A percentile compares a stretch with the other conserved stretches of the same genome.
phyloP scores from a whole-genome alignment of 345 rosid genomes.

The Lepidium didymum region DNA sequence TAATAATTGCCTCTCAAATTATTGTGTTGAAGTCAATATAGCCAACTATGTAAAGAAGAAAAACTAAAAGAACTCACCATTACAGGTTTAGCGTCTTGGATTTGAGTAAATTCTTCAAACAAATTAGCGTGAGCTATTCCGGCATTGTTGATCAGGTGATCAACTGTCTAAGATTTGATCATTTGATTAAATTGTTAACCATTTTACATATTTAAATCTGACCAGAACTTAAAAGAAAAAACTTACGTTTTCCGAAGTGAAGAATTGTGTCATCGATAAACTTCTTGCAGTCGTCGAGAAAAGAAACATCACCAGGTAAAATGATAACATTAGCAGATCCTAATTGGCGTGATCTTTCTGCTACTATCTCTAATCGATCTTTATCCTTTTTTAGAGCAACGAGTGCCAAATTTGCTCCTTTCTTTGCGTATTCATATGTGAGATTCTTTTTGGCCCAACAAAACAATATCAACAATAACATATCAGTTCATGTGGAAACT shows the following conservation, averaged over 20 bases:
- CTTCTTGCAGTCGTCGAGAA: conserved; percentile 20
- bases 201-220: not conserved
- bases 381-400: conserved; percentile 27
- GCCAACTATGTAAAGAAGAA: not conserved
- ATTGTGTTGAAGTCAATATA: not conserved
- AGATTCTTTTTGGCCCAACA: conserved; percentile 11
- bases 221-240: not conserved
- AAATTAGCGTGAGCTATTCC: not conserved
- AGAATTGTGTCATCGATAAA: conserved; percentile 16
- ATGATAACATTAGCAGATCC: conserved; percentile 26
- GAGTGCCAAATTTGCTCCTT: conserved; percentile 27
- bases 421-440: conserved; percentile 32
- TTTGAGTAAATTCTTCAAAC: conserved; percentile 15
- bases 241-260: conserved; percentile 28
- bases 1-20: not conserved
- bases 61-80: not conserved
- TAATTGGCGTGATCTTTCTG: conserved; percentile 12
- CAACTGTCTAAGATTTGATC: not conserved
- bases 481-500: not conserved
- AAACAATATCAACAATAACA: not conserved
- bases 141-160: conserved; percentile 32
- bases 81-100: not conserved
- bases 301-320: conserved; percentile 25
- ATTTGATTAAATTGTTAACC: not conserved
- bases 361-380: conserved; percentile 18